These are phyloP conservation scores for Quercus lobata DNA, from an alignment of 331 rosid genomes.

Conservation along the genomic window DNA sequence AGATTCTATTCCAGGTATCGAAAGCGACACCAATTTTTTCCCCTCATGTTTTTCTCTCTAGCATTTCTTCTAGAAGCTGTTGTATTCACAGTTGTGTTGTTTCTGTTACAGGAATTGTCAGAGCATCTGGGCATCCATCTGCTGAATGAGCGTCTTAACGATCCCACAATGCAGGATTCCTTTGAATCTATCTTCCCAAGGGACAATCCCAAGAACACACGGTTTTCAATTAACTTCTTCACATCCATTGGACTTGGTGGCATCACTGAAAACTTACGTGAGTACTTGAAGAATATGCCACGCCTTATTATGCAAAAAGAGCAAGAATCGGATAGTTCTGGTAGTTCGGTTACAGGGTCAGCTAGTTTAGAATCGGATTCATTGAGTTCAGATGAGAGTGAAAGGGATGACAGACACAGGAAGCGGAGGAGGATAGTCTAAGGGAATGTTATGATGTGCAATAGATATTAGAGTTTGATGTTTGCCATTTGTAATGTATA, in stretches of 20 bases:
- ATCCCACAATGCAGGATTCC: conserved; percentile 57
- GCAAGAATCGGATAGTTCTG: conserved; percentile 22
- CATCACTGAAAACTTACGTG: conserved; percentile 78
- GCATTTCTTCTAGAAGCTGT: neutral
- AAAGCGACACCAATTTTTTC: neutral
- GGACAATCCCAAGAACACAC: conserved; percentile 84
- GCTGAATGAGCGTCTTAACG: conserved; percentile 62
- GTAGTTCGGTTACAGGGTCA: conserved; percentile 45
- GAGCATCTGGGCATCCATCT: conserved; percentile 74
- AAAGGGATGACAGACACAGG: conserved; percentile 27
- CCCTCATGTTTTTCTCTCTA: neutral
- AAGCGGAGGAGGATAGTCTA: conserved; percentile 48
- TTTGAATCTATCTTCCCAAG: conserved; percentile 74
- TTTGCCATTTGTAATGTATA: no score
- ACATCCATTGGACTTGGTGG: conserved; percentile 98
- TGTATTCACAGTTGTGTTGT: conserved; percentile 7
- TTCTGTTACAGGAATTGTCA: conserved; percentile 61
- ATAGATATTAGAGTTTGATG: no score
- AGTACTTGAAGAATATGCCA: conserved; percentile 89
- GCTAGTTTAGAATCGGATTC: conserved; percentile 44
- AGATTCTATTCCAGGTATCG: conserved; percentile 86
- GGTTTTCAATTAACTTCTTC: conserved; percentile 88
- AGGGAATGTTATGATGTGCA: neutral
- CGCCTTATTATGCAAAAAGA: conserved; percentile 85
- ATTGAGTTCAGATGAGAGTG: conserved; percentile 48